Evolutionary conservation across 345 rosid genomes (phyloP).

Genomic region (Salix caprea): DNA sequence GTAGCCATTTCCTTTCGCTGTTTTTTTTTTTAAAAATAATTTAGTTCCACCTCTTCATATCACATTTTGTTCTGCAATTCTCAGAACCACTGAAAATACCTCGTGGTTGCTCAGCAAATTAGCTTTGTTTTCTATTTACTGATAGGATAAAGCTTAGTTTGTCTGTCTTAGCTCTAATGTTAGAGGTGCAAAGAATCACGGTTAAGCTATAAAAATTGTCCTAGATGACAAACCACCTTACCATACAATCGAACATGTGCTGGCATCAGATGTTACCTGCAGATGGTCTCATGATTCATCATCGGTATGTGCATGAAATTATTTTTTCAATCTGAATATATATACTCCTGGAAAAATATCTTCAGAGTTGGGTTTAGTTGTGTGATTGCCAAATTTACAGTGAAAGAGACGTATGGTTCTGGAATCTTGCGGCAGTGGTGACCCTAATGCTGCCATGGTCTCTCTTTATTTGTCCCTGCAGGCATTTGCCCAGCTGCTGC

Average conservation of each 20-base stretch:
- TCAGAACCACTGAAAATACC: too few relatives aligned
- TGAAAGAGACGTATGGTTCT: background rate
- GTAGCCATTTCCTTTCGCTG: background rate
- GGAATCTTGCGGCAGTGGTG: background rate
- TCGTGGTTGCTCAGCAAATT: background rate
- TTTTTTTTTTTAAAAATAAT: too few relatives aligned
- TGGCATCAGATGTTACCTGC: background rate
- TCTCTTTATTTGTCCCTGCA: conserved; percentile 14
- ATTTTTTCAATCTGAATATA: background rate
- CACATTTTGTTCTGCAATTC: background rate
- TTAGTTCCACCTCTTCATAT: background rate
- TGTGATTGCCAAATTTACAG: background rate
- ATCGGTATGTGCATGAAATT: background rate
- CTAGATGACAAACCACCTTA: background rate
- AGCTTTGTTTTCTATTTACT: background rate
- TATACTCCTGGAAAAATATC: too few relatives aligned
- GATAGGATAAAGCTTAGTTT: background rate
- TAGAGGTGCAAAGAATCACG: background rate
- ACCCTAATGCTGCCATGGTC: background rate
- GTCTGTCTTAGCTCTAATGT: background rate
- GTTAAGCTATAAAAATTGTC: background rate
- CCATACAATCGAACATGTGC: background rate
- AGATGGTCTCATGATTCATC: background rate
- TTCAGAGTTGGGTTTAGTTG: background rate
- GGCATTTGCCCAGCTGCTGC: conserved; percentile 79